These are phyloP conservation scores for Suillus subluteus DNA, from an alignment of 768 basidiomycete species.

Conservation along the genomic window DNA sequence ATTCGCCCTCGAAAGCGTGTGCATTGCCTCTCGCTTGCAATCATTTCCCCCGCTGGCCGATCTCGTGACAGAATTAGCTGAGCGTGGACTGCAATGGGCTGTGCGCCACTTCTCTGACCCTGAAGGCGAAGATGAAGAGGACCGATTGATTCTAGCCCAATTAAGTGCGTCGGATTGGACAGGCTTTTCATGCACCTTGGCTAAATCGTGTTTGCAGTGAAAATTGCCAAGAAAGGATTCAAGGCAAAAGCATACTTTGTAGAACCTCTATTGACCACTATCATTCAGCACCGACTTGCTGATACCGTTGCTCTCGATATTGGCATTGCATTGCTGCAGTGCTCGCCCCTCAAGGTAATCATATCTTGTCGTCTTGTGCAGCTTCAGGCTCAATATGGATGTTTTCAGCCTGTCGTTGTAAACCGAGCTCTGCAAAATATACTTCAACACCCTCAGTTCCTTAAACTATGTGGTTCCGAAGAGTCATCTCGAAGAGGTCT, in stretches of 20 bases:
- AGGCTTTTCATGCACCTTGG: background rate
- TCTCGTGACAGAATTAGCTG: slow-evolving; percentile 38
- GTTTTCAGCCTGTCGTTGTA: slow-evolving; percentile 61
- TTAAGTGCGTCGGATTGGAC: slow-evolving; percentile 39
- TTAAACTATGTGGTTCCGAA: slow-evolving; percentile 42
- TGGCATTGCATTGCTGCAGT: slow-evolving; percentile 42
- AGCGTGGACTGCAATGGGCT: slow-evolving; percentile 56
- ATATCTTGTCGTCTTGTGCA: background rate
- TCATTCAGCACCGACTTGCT: slow-evolving; percentile 62
- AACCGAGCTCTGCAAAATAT: slow-evolving; percentile 79
- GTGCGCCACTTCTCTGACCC: slow-evolving; percentile 48
- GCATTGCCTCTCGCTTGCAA: slow-evolving; percentile 32
- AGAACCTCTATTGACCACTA: slow-evolving; percentile 70
- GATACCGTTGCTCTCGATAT: slow-evolving; percentile 47
- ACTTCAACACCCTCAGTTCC: slow-evolving; percentile 70
- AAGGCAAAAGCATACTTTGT: slow-evolving; percentile 56
- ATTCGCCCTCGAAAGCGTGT: slow-evolving; percentile 35
- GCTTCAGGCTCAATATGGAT: slow-evolving; percentile 6
- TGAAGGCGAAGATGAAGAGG: slow-evolving; percentile 25
- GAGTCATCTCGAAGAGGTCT: slow-evolving; percentile 42
- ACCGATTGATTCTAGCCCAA: slow-evolving; percentile 28
- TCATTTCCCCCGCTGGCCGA: slow-evolving; percentile 29
- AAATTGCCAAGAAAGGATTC: slow-evolving; percentile 17
- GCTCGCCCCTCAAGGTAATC: slow-evolving; percentile 65
- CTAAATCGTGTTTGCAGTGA: slow-evolving; percentile 17